A percentile compares a stretch with the other conserved stretches of the same genome.
Evolutionary conservation across 495 filamentous ascomycete genomes (phyloP).

Genomic region (Mytilinidion resinicola): DNA sequence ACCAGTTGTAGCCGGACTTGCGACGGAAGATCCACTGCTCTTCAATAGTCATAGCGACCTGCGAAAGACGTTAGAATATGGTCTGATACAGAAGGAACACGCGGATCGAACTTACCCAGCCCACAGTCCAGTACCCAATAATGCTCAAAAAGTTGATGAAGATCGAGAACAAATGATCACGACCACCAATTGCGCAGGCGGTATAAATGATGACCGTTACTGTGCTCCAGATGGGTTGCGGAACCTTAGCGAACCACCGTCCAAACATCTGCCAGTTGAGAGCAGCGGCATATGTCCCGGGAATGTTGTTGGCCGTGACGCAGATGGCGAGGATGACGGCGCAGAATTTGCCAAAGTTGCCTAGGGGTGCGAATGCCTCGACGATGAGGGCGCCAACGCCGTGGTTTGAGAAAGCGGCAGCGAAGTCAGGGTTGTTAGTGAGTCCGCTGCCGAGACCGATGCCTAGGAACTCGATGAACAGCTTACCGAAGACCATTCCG

Average conservation of each 20-base stretch:
- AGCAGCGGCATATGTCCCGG: conserved; percentile 24
- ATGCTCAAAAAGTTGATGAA: conserved; percentile 67
- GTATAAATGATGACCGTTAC: conserved; percentile 54
- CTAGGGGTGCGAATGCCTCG: conserved; percentile 12
- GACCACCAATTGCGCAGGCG: conserved; percentile 58
- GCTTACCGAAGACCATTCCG: conserved; percentile 16
- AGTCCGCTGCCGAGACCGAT: conserved; percentile 27
- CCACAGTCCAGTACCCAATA: conserved; percentile 68
- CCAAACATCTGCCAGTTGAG: conserved; percentile 24
- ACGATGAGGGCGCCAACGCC: conserved; percentile 31
- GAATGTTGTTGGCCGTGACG: conserved; percentile 22
- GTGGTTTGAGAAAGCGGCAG: conserved; percentile 16
- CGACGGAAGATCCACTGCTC: conserved; percentile 60
- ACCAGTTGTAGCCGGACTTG: conserved; percentile 50
- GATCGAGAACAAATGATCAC: conserved; percentile 54
- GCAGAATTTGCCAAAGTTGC: conserved; percentile 28
- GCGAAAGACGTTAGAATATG: too few relatives aligned
- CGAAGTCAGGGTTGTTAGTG: conserved; percentile 18
- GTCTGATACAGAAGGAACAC: too few relatives aligned
- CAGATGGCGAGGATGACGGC: conserved; percentile 24
- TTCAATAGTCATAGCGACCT: conserved; percentile 47
- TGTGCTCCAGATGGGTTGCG: conserved; percentile 59
- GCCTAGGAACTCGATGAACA: conserved; percentile 24
- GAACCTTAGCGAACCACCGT: conserved; percentile 18
- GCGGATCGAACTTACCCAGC: conserved; percentile 24